Conservation (phyloP, 306 rosid species). For the Psophocarpus tetragonolobus region DNA sequence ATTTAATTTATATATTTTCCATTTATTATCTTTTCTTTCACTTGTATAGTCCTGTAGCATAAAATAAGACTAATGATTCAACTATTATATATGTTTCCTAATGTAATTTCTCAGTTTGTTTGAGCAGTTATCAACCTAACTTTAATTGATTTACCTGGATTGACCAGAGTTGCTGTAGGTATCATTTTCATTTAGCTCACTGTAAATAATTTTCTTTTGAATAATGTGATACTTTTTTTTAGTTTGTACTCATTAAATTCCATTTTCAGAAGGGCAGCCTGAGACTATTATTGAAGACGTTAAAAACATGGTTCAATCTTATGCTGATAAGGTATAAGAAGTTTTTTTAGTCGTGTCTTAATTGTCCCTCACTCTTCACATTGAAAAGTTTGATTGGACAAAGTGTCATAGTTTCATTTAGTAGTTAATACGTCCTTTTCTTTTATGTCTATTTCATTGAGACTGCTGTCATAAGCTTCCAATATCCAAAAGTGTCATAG, state of each 20-base stretch:
- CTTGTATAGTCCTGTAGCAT: not conserved
- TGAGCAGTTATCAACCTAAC: slow-evolving; percentile 96
- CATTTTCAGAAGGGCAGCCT: slow-evolving; percentile 78
- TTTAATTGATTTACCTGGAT: slow-evolving; percentile 90
- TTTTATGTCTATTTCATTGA: slow-evolving; percentile 5
- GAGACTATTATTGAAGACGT: slow-evolving; percentile 79
- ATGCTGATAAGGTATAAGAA: slow-evolving; percentile 69
- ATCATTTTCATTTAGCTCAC: slow-evolving; percentile 32
- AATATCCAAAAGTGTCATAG: slow-evolving; percentile 16
- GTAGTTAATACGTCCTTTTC: not conserved
- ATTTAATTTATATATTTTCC: not conserved
- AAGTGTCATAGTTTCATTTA: slow-evolving; percentile 4
- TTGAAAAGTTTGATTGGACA: slow-evolving; percentile 12
- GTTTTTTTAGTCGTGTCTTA: not conserved
- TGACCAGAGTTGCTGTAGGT: slow-evolving; percentile 97
- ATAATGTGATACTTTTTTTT: not conserved
- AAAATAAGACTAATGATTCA: slow-evolving; percentile 1
- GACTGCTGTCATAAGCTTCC: not conserved
- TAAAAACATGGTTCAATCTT: slow-evolving; percentile 78
- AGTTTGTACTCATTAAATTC: slow-evolving; percentile 21
- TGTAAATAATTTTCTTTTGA: not conserved
- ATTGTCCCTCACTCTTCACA: not conserved
- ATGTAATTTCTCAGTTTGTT: slow-evolving; percentile 19
- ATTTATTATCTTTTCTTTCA: not conserved
- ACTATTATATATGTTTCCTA: slow-evolving; percentile 30